These are phyloP conservation scores for Hemerocallis citrina DNA, from an alignment of 106 monocot genomes.

Conservation along the genomic window DNA sequence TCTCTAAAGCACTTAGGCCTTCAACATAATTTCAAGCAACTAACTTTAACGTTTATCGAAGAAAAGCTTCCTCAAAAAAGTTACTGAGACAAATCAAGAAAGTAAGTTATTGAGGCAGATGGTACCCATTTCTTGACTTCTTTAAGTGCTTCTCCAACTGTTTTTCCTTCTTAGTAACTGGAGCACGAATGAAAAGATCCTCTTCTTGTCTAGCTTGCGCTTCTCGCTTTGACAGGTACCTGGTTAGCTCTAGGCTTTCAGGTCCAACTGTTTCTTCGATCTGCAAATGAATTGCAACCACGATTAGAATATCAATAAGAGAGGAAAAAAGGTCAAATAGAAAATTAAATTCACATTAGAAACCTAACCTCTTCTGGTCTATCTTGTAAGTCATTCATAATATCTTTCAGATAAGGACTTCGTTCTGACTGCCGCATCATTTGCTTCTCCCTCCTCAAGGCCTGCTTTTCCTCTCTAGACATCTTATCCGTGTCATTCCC, in stretches of 20 bases:
- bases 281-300: constrained; percentile 18
- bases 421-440: constrained; percentile 38
- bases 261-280: constrained; percentile 56
- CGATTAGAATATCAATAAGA: neutral
- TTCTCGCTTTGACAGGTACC: constrained; percentile 56
- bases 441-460: constrained; percentile 61
- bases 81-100: neutral
- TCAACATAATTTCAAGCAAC: neutral
- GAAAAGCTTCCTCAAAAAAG: neutral
- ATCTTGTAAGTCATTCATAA: constrained; percentile 78
- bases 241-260: constrained; percentile 74
- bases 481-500: constrained; percentile 84
- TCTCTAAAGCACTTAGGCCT: neutral
- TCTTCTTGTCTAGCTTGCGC: constrained; percentile 68
- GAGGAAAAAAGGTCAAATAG: neutral
- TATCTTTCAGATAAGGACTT: constrained; percentile 60
- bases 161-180: constrained; percentile 69
- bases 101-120: neutral
- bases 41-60: neutral
- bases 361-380: constrained; percentile 82
- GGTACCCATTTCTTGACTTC: constrained; percentile 70
- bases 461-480: constrained; percentile 66
- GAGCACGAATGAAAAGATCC: constrained; percentile 85
- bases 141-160: constrained; percentile 53
- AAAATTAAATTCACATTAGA: neutral